These are phyloP conservation scores for Serendipita vermifera DNA, from an alignment of 768 basidiomycete species.

Conservation along the genomic window DNA sequence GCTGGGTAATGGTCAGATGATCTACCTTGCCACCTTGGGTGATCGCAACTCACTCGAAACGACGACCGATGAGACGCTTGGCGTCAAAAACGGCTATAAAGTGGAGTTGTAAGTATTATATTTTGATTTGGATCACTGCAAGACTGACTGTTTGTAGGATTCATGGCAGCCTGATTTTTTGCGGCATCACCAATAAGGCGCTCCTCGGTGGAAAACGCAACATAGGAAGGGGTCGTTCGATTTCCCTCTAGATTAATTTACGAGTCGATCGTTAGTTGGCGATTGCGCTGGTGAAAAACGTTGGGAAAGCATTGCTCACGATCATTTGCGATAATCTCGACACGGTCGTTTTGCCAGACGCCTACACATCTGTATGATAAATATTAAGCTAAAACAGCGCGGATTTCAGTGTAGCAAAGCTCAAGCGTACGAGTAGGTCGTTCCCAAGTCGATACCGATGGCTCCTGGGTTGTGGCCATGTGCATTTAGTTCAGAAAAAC, in stretches of 20 bases:
- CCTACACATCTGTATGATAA: slow-evolving; percentile 68
- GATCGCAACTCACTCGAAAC: slow-evolving; percentile 61
- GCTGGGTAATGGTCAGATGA: slow-evolving; percentile 27
- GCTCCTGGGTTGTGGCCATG: too few relatives aligned
- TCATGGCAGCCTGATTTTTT: slow-evolving; percentile 99
- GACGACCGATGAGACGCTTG: slow-evolving; percentile 95
- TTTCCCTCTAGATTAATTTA: slow-evolving; percentile 61
- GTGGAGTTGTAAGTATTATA: not conserved
- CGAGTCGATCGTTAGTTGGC: not conserved
- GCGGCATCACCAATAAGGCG: slow-evolving; percentile 98
- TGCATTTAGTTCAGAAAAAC: not conserved
- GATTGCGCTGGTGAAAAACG: slow-evolving; percentile 8
- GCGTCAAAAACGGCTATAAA: slow-evolving; percentile 77
- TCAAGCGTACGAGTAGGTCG: slow-evolving; percentile 78
- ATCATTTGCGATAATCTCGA: slow-evolving; percentile 97
- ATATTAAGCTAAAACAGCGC: slow-evolving; percentile 8
- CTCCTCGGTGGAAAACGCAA: slow-evolving; percentile 93
- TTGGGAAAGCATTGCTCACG: slow-evolving; percentile 38
- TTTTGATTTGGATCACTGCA: too few relatives aligned
- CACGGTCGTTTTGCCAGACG: slow-evolving; percentile 99
- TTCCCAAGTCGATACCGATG: slow-evolving; percentile 93
- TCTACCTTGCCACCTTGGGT: slow-evolving; percentile 11
- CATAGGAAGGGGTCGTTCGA: slow-evolving; percentile 97
- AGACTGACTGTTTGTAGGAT: slow-evolving; percentile 74
- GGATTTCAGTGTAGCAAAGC: not conserved